Conservation (phyloP, 805 yeast species). For the Candida coleopterorum region DNA sequence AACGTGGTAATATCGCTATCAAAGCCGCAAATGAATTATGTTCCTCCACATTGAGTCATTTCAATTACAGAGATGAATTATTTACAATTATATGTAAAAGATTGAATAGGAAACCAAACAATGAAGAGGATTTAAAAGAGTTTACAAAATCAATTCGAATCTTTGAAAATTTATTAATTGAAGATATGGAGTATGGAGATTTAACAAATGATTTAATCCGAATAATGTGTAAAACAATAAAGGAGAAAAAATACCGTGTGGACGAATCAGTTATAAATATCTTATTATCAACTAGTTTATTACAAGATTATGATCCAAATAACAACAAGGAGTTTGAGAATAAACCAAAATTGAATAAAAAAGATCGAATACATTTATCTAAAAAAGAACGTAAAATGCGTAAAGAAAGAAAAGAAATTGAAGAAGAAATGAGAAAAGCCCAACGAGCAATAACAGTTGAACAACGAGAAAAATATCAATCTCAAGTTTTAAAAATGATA, state of each 20-base stretch:
- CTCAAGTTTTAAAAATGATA: constrained; percentile 71
- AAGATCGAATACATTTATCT: constrained; percentile 87
- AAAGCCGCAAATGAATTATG: constrained; percentile 75
- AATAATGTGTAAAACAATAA: constrained; percentile 62
- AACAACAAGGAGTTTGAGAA: constrained; percentile 34
- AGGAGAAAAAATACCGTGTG: constrained; percentile 69
- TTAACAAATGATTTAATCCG: constrained; percentile 71
- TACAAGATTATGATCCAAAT: constrained; percentile 71
- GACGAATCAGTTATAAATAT: constrained; percentile 79
- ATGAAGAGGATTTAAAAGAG: constrained; percentile 40
- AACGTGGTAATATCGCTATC: constrained; percentile 55
- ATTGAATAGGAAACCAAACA: constrained; percentile 55
- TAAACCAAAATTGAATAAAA: constrained; percentile 60
- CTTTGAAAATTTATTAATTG: constrained; percentile 64
- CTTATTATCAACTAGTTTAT: constrained; percentile 59
- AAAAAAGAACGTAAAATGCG: constrained; percentile 84
- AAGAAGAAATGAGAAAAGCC: constrained; percentile 82
- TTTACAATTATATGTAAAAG: constrained; percentile 64
- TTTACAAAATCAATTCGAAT: constrained; percentile 60
- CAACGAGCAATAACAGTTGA: constrained; percentile 84
- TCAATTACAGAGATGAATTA: constrained; percentile 78
- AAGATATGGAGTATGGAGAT: constrained; percentile 76
- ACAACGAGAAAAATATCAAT: constrained; percentile 81
- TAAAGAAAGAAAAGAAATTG: constrained; percentile 82
- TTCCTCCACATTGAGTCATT: constrained; percentile 61